Conservation (phyloP, 768 basidiomycete species). For the Lentinula guzmanii region DNA sequence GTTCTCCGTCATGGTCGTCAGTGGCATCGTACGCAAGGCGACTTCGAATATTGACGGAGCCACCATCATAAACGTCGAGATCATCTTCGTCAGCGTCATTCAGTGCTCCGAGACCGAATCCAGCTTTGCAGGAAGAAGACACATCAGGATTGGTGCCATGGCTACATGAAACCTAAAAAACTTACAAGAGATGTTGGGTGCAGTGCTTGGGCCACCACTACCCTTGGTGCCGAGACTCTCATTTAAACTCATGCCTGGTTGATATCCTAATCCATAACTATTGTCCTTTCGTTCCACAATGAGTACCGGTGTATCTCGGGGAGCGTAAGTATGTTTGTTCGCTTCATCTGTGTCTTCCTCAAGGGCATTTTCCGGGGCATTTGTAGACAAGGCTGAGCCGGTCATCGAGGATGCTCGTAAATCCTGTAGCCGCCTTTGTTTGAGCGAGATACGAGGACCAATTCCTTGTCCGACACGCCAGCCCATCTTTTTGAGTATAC, state of each 20-base stretch:
- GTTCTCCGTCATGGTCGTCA: conserved; percentile 62
- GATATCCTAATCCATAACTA: conserved; percentile 76
- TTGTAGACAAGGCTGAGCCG: conserved; percentile 19
- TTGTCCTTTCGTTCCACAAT: conserved; percentile 67
- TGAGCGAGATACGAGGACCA: conserved; percentile 79
- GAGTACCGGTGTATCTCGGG: conserved; percentile 67
- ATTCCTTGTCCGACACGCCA: conserved; percentile 93
- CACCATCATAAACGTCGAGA: conserved; percentile 71
- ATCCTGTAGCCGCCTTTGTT: conserved; percentile 70
- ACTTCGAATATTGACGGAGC: conserved; percentile 27
- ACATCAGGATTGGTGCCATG: background rate
- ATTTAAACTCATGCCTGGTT: conserved; percentile 53
- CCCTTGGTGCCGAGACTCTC: conserved; percentile 46
- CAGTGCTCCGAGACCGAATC: conserved; percentile 83
- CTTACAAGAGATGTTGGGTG: conserved; percentile 55
- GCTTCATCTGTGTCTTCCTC: conserved; percentile 75
- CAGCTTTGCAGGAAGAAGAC: conserved; percentile 37
- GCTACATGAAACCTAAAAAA: background rate
- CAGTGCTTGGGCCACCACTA: conserved; percentile 18
- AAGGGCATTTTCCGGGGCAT: conserved; percentile 25
- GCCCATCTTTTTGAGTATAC: conserved; percentile 91
- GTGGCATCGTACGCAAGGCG: conserved; percentile 61
- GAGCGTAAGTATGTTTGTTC: conserved; percentile 81
- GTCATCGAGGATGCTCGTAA: conserved; percentile 33
- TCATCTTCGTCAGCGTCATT: conserved; percentile 97